Evolutionary conservation across 495 filamentous ascomycete genomes (phyloP).

Genomic region (Thermothielavioides terrestris): DNA sequence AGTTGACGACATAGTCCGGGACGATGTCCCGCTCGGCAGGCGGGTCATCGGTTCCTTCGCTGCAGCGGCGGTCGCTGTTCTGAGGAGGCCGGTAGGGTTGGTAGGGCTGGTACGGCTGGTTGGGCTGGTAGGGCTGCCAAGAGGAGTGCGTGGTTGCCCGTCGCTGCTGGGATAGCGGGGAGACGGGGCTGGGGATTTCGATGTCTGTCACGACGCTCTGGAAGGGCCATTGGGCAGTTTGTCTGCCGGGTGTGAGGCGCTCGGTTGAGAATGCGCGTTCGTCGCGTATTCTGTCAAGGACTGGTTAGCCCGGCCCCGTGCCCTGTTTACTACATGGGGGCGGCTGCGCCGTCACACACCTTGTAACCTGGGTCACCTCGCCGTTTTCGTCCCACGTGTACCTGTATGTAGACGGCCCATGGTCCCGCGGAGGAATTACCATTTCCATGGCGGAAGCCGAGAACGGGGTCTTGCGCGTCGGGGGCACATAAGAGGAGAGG

Average conservation of each 20-base stretch:
- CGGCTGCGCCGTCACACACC: constrained; percentile 10
- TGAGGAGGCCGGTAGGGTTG: not conserved
- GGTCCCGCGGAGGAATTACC: constrained; percentile 25
- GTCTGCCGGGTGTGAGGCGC: constrained; percentile 9
- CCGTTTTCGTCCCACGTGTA: constrained; percentile 30
- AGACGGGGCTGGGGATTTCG: constrained; percentile 12
- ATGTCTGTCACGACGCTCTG: constrained; percentile 22
- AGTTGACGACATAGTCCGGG: constrained; percentile 41
- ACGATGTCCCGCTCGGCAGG: constrained; percentile 29
- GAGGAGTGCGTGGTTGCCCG: not conserved
- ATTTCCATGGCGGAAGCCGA: constrained; percentile 24
- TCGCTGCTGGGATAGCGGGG: not conserved
- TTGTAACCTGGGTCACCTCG: constrained; percentile 23
- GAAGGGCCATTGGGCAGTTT: constrained; percentile 29
- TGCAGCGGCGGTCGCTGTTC: not conserved
- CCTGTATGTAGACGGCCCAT: constrained; percentile 21
- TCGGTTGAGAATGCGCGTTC: not conserved
- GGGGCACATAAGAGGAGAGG: constrained; percentile 13
- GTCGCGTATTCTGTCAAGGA: constrained; percentile 9
- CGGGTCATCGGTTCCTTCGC: constrained; percentile 1
- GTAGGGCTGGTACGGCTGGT: not conserved
- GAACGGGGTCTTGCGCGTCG: not conserved
- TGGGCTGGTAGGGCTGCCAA: not conserved
- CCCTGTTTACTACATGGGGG: not conserved
- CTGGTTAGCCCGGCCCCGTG: not conserved